A percentile compares a stretch with the other conserved stretches of the same genome.
phyloP scores from a whole-genome alignment of 345 rosid species.

The Lepidium didymum region DNA sequence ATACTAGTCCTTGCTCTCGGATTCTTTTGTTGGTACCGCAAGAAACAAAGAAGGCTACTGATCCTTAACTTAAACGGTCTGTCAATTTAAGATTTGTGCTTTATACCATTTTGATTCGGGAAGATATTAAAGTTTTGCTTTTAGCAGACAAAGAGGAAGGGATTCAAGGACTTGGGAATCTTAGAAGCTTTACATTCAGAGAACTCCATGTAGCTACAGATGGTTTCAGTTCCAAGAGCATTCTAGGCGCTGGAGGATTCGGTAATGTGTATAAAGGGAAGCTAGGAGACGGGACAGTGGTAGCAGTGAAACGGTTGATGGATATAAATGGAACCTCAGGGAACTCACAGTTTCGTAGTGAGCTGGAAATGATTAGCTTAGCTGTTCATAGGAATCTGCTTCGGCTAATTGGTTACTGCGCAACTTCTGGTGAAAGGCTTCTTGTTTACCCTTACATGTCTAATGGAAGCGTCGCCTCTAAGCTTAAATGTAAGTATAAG shows the following conservation, averaged over 20 bases:
- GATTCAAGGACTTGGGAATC: constrained; percentile 63
- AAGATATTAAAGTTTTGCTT: neutral
- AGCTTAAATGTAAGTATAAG: constrained; percentile 69
- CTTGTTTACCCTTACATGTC: constrained; percentile 93
- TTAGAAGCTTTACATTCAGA: constrained; percentile 67
- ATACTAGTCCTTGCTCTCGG: constrained; percentile 40
- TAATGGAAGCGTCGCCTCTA: constrained; percentile 88
- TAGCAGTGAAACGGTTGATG: constrained; percentile 83
- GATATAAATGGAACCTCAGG: constrained; percentile 71
- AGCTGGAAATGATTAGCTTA: constrained; percentile 92
- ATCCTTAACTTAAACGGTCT: constrained; percentile 51
- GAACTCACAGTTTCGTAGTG: constrained; percentile 83
- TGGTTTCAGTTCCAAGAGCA: constrained; percentile 75
- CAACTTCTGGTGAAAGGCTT: constrained; percentile 64
- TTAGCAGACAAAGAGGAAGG: constrained; percentile 65
- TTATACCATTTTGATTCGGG: neutral
- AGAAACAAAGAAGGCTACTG: constrained; percentile 38
- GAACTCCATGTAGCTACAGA: constrained; percentile 73
- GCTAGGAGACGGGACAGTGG: constrained; percentile 66
- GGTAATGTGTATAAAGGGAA: constrained; percentile 94
- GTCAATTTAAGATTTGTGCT: neutral
- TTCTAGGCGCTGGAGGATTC: constrained; percentile 90
- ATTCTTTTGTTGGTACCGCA: constrained; percentile 46
- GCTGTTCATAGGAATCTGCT: constrained; percentile 88
- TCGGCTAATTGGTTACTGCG: constrained; percentile 70